A percentile compares a stretch with the other conserved stretches of the same genome.
Evolutionary conservation across 1,284 basidiomycete genomes (phyloP).

Genomic region (Malassezia vespertilionis): DNA sequence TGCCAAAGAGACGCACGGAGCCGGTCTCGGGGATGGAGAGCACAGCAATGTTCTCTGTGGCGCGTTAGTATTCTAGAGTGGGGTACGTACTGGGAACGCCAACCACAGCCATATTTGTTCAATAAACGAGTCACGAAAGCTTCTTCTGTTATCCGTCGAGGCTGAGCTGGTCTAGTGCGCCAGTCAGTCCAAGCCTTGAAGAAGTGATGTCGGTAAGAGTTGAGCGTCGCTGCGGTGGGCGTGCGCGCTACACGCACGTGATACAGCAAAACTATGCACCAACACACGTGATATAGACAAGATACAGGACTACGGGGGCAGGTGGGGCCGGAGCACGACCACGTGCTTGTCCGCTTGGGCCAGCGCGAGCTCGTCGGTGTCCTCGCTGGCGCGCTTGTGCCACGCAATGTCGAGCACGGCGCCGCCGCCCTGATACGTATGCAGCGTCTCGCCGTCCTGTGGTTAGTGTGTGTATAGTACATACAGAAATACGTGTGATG

Average conservation of each 20-base stretch:
- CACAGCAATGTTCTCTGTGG: constrained; percentile 42
- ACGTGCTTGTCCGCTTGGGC: constrained; percentile 38
- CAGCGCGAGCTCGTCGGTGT: constrained; percentile 21
- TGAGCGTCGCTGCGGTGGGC: background rate
- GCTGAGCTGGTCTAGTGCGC: constrained; percentile 13
- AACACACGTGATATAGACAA: constrained; percentile 7
- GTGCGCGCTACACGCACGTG: constrained; percentile 7
- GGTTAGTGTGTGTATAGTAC: constrained; percentile 1
- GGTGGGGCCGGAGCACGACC: constrained; percentile 32
- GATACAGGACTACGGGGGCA: constrained; percentile 17
- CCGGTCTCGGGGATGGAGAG: constrained; percentile 40
- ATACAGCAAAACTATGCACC: constrained; percentile 9
- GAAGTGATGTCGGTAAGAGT: constrained; percentile 17
- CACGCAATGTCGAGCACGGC: constrained; percentile 21
- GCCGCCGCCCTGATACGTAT: constrained; percentile 18
- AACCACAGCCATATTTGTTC: constrained; percentile 36
- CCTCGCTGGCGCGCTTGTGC: constrained; percentile 2
- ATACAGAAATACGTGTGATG: constrained; percentile 28
- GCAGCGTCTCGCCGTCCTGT: constrained; percentile 13
- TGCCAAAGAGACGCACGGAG: constrained; percentile 43
- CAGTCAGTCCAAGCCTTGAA: constrained; percentile 18
- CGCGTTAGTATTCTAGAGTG: constrained; percentile 9
- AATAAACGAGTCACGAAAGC: constrained; percentile 4
- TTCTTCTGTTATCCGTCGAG: no score
- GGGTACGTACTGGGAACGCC: constrained; percentile 40